Evolutionary conservation across 495 filamentous ascomycete genomes (phyloP), one percentile per base, ranked within the genome.

Genomic region (Letharia lupina): DNA sequence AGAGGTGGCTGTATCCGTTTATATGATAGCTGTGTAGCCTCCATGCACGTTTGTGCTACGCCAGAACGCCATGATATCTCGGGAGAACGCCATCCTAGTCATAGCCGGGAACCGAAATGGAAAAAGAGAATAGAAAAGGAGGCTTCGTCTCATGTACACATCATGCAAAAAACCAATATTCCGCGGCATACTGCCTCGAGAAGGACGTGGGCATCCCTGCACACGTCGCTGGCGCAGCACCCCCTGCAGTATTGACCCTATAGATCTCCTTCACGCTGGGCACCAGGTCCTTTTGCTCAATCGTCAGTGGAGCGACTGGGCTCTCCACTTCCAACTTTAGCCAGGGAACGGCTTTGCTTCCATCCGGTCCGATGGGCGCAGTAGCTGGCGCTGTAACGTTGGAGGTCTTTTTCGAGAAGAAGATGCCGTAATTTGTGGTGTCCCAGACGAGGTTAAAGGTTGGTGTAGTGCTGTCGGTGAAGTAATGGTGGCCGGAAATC

Each of bases 211-310:
- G 74, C 47, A 65, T 58, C 2, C 87, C 88, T 47, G 83, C 72
- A 74, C 94, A 98, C 1, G 85, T 92, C 45, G 81, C 77, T 0
- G 94, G 92, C 1, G 90, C 72, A n/a, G 78, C 81, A 23, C 94
- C 94, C 13, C 91, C 91, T 4, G 86, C 91, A 1, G 94, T 98
- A 71, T 91, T 81, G 20, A 97, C 77, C n/a, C 94, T 82, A 72
- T 94, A 97, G 11, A 93, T 86, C 71, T 90, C 83, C 76, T 87
- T 85, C 67, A 89, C 84, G 20, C 78, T 73, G 1, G 82, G 84
- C 37, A 33, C 45, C 2, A 41, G n/a, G 23, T 68, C 69, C 11
- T 20, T 54, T 18, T 61, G n/a, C 16, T 86, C 83, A 41, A 82
- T 84, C 39, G 71, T 68, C 76, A 77, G 78, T 2, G 73, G 37